Evolutionary conservation across 805 yeast genomes (phyloP).

Genomic region (Myxozyma neglecta): DNA sequence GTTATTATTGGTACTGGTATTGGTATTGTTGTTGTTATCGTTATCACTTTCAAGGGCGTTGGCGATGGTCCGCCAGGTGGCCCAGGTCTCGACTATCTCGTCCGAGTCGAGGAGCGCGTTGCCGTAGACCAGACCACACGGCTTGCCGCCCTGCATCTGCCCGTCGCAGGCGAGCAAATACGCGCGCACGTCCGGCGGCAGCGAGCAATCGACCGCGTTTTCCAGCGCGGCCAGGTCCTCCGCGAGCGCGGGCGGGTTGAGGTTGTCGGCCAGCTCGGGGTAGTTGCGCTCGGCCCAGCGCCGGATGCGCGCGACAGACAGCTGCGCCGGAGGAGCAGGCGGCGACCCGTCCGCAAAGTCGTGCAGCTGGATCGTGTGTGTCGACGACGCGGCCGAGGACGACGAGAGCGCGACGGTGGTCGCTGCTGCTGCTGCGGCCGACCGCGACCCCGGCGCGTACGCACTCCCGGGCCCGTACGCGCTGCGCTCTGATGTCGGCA

Average conservation of each 20-base stretch:
- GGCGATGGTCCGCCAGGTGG: slow-evolving; percentile 79
- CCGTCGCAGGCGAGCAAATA: slow-evolving; percentile 86
- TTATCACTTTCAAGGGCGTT: slow-evolving; percentile 25
- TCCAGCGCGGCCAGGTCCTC: slow-evolving; percentile 82
- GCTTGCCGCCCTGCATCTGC: slow-evolving; percentile 74
- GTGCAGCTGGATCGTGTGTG: slow-evolving; percentile 40
- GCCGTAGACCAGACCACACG: slow-evolving; percentile 78
- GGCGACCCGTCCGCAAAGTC: slow-evolving; percentile 59
- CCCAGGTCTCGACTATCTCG: slow-evolving; percentile 75
- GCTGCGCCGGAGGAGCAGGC: slow-evolving; percentile 59
- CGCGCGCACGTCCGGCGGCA: slow-evolving; percentile 82
- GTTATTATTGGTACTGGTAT: too few relatives aligned
- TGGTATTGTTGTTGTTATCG: too few relatives aligned
- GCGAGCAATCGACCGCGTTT: slow-evolving; percentile 66
- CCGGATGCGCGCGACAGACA: slow-evolving; percentile 87
- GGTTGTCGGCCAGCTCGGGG: slow-evolving; percentile 76
- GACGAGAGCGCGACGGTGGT: too few relatives aligned
- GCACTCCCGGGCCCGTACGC: too few relatives aligned
- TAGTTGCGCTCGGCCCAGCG: slow-evolving; percentile 76
- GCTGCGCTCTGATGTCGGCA: too few relatives aligned
- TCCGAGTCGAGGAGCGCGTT: slow-evolving; percentile 77
- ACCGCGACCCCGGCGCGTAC: not conserved
- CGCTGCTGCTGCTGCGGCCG: too few relatives aligned
- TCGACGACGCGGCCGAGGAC: slow-evolving; percentile 9
- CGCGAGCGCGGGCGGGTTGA: slow-evolving; percentile 75